Base-by-base conservation (phyloP, 495 filamentous ascomycete species). In the Penicillium canescens region DNA sequence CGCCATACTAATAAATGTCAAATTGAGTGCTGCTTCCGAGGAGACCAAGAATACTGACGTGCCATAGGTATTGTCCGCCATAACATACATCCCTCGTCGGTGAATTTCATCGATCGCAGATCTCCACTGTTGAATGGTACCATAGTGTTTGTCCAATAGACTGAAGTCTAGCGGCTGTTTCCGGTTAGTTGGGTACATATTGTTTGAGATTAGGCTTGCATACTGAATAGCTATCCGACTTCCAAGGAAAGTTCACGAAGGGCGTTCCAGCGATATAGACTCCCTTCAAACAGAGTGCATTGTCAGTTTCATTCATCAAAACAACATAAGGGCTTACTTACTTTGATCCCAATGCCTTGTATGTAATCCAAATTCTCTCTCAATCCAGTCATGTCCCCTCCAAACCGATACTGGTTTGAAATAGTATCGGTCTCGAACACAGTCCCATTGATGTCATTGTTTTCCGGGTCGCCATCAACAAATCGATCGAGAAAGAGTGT, bases 311-410 rank as follows among this genome's bases (percentile, higher is more conserved):
- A 21, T 10, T 31, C 13, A 1, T 12, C 9, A 13, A 10, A 24
- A 26, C 5, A 2, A 6, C 9, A 31, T 10, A 7, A 31, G 14
- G 6, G 54, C 71, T 13, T 53, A 81, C 28, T 31, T 8, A 31
- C 83, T 77, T 87, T 88, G 67, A 88, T 82, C 0, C 87, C 87
- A 82, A 88, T 83, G 46, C 87, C 87, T 54, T 86, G 83, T 24
- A 90, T 66, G 60, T 90, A 90, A 63, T 90, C 87, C 40, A 90
- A 68, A 13, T 81, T 85, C 56, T 86, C 82, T 23, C 81, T 56
- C 28, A 90, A 55, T 9, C 87, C 87, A 50, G 71, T 72, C 16
- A 87, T 73, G 67, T 90, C 87, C 42, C 87, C 87, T 52, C 87
- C 87, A 70, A 86, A 82, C 18, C 87, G 83, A 63, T 89, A 78